phyloP scores from a whole-genome alignment of 352 stramenopile species.

The Hyphochytrium catenoides region DNA sequence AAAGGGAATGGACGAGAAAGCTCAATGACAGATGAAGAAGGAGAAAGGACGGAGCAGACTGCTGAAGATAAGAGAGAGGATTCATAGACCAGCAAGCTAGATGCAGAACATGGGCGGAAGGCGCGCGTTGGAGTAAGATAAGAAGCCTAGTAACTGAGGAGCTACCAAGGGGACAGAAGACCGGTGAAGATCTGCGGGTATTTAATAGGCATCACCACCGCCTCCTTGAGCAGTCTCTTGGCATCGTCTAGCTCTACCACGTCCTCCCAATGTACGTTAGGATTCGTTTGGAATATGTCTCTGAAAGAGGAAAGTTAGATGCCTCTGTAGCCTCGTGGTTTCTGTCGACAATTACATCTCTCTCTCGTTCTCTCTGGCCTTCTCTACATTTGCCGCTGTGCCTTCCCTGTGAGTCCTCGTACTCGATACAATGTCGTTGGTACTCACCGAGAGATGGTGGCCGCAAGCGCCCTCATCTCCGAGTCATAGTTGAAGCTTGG shows the following conservation, averaged over 20 bases:
- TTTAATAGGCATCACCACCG: conserved; percentile 79
- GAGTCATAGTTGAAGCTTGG: conserved; percentile 54
- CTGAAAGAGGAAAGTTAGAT: no score
- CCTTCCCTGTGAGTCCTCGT: no score
- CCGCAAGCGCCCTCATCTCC: conserved; percentile 53
- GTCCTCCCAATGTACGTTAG: conserved; percentile 61
- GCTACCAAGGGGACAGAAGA: conserved; percentile 41
- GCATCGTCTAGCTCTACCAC: conserved; percentile 68
- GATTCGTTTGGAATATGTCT: conserved; percentile 76
- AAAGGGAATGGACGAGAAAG: no score
- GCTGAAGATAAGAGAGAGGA: no score
- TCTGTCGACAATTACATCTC: neutral
- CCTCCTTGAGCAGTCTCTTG: conserved; percentile 78
- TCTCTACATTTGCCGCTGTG: no score
- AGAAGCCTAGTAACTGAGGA: neutral
- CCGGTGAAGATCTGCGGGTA: conserved; percentile 84
- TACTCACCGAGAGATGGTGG: conserved; percentile 39
- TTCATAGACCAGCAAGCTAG: no score
- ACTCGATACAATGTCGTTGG: no score
- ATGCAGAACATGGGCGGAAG: no score
- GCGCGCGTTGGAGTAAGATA: no score
- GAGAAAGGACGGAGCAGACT: no score
- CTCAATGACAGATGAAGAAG: no score
- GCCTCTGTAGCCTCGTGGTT: neutral
- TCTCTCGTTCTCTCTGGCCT: no score